phyloP scores from a whole-genome alignment of 441 rosid species.

The Francoa sonchifolia region DNA sequence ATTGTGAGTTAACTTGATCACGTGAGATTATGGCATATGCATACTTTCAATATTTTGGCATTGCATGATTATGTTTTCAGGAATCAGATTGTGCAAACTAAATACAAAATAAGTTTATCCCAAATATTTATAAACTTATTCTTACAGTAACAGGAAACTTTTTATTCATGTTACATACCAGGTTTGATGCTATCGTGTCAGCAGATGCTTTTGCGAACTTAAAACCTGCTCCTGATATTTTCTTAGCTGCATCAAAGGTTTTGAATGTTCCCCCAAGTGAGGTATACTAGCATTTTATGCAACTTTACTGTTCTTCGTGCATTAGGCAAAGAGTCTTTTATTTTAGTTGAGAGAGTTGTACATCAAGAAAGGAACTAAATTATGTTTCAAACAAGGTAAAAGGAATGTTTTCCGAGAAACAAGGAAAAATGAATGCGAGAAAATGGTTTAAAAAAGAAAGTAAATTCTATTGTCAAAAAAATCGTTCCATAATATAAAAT shows the following conservation, averaged over 20 bases:
- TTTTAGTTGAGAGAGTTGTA: not conserved
- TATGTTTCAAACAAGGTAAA: no score
- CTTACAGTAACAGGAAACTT: not conserved
- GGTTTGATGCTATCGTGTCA: conserved; percentile 96
- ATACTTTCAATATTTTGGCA: no score
- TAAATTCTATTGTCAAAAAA: no score
- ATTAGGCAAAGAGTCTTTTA: not conserved
- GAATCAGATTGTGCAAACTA: no score
- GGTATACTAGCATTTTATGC: conserved; percentile 28
- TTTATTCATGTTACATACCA: conserved; percentile 21
- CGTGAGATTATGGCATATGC: no score
- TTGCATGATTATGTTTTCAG: no score
- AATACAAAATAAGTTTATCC: no score
- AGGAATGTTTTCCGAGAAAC: no score
- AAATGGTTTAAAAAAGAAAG: no score
- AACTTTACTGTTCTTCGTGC: not conserved
- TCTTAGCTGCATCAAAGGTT: conserved; percentile 84
- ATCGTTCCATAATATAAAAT: no score
- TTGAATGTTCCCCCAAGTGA: conserved; percentile 63
- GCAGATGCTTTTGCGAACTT: conserved; percentile 95
- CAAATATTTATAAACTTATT: not conserved
- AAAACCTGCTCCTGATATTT: conserved; percentile 95
- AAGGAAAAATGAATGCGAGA: no score
- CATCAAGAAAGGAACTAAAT: not conserved
- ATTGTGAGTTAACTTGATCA: conserved; percentile 34